Evolutionary conservation across 768 basidiomycete species (phyloP).

Genomic region (Lactarius evosmus): DNA sequence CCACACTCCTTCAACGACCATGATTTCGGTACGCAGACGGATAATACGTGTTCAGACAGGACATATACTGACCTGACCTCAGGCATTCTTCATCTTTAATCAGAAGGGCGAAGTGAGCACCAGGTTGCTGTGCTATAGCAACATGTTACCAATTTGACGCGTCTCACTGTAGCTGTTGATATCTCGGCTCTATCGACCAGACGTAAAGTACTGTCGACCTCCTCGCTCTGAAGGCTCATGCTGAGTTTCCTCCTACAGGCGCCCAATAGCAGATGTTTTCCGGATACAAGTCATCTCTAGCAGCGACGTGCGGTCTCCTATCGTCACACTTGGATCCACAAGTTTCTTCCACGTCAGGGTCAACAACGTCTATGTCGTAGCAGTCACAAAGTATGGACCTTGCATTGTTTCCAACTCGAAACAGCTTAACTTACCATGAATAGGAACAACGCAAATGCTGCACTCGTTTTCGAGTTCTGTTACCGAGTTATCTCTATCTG

Average conservation of each 20-base stretch:
- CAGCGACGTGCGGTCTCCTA: conserved; percentile 93
- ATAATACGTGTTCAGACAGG: neutral
- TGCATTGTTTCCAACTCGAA: neutral
- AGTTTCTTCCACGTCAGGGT: conserved; percentile 98
- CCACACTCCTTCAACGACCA: conserved; percentile 5
- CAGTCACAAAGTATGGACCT: conserved; percentile 81
- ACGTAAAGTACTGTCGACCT: conserved; percentile 71
- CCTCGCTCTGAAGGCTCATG: neutral
- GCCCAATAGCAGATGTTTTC: conserved; percentile 96
- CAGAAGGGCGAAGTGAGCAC: conserved; percentile 91
- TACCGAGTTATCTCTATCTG: conserved; percentile 95
- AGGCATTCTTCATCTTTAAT: conserved; percentile 99
- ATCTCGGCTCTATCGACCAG: conserved; percentile 91
- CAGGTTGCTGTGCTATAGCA: neutral
- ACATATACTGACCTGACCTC: neutral
- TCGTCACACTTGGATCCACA: conserved; percentile 95
- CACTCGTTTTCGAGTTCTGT: conserved; percentile 95
- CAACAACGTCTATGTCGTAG: conserved; percentile 93
- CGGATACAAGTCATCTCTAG: conserved; percentile 98
- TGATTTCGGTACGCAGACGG: conserved; percentile 21
- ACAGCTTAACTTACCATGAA: neutral
- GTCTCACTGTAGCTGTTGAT: conserved; percentile 72
- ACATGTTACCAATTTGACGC: conserved; percentile 8
- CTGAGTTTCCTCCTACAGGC: conserved; percentile 48
- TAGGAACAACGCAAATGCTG: conserved; percentile 95